These are phyloP conservation scores for Arxiozyma telluris DNA, from an alignment of 1,139 yeast species.

Conservation along the genomic window DNA sequence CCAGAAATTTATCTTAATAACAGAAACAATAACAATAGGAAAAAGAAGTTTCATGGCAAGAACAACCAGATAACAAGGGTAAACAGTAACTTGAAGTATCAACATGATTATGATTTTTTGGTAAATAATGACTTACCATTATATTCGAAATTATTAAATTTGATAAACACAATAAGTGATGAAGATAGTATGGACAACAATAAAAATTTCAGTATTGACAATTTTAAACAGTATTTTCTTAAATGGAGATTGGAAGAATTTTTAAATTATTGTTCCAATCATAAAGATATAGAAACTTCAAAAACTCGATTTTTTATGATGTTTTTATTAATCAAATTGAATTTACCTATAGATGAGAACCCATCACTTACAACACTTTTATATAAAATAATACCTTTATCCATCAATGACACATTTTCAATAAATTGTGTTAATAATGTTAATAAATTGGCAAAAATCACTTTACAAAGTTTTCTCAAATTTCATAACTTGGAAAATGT, in stretches of 20 bases:
- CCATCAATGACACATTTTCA: not conserved
- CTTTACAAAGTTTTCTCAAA: not conserved
- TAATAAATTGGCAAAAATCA: not conserved
- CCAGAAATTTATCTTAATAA: not conserved
- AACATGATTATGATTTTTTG: constrained; percentile 27
- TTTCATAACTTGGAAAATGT: not conserved
- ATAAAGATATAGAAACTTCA: not conserved
- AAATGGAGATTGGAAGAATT: constrained; percentile 3
- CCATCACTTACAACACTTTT: not conserved
- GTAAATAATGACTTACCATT: constrained; percentile 3
- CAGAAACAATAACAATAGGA: not conserved
- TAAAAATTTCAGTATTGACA: not conserved
- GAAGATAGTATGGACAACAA: constrained; percentile 8
- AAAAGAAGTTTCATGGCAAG: not conserved
- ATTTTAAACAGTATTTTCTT: constrained; percentile 14
- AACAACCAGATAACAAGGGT: not conserved
- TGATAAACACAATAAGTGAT: constrained; percentile 15
- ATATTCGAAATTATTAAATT: constrained; percentile 16
- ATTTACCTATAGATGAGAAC: not conserved
- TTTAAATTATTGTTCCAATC: not conserved
- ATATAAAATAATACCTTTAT: not conserved
- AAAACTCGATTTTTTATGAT: not conserved
- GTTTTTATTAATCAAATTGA: constrained; percentile 13
- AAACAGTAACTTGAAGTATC: constrained; percentile 15
- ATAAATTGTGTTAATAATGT: not conserved